Evolutionary conservation across 805 yeast species (phyloP).

Genomic region (Vanderwaltozyma tropicalis): DNA sequence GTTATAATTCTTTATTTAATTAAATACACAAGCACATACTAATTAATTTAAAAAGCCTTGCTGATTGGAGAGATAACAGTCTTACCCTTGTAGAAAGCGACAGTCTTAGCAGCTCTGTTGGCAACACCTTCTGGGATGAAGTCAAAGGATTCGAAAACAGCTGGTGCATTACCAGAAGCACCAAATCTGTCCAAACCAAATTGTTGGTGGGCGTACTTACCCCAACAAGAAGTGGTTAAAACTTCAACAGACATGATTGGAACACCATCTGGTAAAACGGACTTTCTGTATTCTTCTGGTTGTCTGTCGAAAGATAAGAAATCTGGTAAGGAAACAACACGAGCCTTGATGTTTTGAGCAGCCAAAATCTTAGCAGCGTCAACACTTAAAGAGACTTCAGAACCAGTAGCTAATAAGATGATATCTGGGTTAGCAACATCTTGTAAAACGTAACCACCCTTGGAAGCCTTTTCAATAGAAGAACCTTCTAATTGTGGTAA

Average conservation of each 20-base stretch:
- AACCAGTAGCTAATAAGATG: slow-evolving; percentile 83
- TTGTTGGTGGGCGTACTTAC: slow-evolving; percentile 89
- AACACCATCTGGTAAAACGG: slow-evolving; percentile 87
- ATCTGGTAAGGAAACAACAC: slow-evolving; percentile 89
- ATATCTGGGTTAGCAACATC: slow-evolving; percentile 52
- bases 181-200: slow-evolving; percentile 94
- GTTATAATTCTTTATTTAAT: background rate
- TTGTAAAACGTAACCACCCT: slow-evolving; percentile 84
- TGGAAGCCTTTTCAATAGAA: slow-evolving; percentile 76
- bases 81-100: slow-evolving; percentile 73
- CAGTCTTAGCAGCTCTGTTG: slow-evolving; percentile 67
- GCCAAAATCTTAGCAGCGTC: slow-evolving; percentile 69
- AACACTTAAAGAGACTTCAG: slow-evolving; percentile 73
- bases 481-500: slow-evolving; percentile 92
- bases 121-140: slow-evolving; percentile 92
- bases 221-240: slow-evolving; percentile 84
- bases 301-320: slow-evolving; percentile 81
- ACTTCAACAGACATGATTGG: slow-evolving; percentile 94
- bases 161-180: slow-evolving; percentile 84
- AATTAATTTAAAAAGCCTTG: slow-evolving; percentile 1
- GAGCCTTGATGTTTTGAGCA: slow-evolving; percentile 47
- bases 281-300: slow-evolving; percentile 63
- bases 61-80: slow-evolving; percentile 58
- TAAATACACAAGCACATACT: no score
- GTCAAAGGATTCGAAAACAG: slow-evolving; percentile 73